Percentiles rank a stretch among this genome's conserved stretches.
Conservation (phyloP, 257 asterid species). For the Ocimum tenuiflorum region DNA sequence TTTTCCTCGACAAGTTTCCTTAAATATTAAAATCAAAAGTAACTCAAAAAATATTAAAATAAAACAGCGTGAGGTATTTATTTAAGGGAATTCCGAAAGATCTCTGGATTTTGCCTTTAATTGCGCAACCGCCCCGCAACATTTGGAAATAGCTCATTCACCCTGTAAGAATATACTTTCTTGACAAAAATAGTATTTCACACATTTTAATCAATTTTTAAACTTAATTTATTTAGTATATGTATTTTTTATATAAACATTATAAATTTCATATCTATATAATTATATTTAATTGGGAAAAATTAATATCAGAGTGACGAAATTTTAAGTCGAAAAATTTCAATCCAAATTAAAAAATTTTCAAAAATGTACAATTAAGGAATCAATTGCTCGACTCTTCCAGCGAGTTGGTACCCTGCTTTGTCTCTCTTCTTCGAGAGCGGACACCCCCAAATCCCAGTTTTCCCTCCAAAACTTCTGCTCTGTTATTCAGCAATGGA, state of each 20-base stretch:
- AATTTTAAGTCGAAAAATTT: too few species aligned
- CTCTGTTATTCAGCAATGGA: constrained; percentile 23
- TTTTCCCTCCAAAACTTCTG: not conserved
- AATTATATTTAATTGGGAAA: too few species aligned
- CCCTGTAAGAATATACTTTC: not conserved
- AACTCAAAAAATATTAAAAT: too few species aligned
- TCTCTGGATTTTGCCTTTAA: not conserved
- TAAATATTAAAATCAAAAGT: too few species aligned
- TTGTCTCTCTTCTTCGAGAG: constrained; percentile 1
- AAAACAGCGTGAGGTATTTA: not conserved
- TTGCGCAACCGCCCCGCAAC: not conserved
- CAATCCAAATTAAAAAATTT: too few species aligned
- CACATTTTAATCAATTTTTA: too few species aligned
- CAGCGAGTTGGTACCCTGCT: not conserved
- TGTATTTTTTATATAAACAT: too few species aligned
- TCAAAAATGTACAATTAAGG: too few species aligned
- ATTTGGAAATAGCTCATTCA: not conserved
- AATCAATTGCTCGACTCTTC: constrained; percentile 9
- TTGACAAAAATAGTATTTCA: too few species aligned
- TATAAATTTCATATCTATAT: too few species aligned
- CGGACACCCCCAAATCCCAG: not conserved
- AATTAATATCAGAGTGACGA: too few species aligned
- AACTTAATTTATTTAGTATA: too few species aligned
- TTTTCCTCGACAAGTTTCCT: not conserved
- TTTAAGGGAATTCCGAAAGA: not conserved